Evolutionary conservation across 768 basidiomycete genomes (phyloP).

Genomic region (Vararia minispora): DNA sequence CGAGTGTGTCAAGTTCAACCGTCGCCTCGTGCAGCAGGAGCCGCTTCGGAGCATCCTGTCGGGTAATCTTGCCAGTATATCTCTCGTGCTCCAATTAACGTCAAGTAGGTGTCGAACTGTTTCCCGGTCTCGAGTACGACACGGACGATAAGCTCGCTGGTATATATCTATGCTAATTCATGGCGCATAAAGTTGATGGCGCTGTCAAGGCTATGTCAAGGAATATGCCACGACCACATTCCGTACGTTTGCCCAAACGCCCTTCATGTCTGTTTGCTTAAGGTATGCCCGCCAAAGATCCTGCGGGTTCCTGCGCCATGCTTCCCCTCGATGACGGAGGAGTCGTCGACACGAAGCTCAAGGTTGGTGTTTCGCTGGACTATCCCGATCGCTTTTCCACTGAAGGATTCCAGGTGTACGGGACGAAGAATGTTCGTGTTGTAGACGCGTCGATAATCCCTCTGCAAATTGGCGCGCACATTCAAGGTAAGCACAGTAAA

Average conservation of each 20-base stretch:
- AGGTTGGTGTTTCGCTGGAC: not conserved
- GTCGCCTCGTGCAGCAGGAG: slow-evolving; percentile 10
- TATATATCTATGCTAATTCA: not conserved
- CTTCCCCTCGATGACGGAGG: slow-evolving; percentile 10
- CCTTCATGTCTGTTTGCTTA: too few relatives aligned
- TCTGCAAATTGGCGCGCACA: slow-evolving; percentile 17
- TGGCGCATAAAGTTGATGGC: not conserved
- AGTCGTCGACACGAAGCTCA: slow-evolving; percentile 12
- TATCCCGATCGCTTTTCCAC: not conserved
- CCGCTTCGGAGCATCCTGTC: slow-evolving; percentile 12
- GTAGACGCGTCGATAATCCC: slow-evolving; percentile 21
- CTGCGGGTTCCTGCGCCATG: slow-evolving; percentile 10
- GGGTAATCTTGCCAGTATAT: not conserved
- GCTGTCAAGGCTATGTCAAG: slow-evolving; percentile 1
- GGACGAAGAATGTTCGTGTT: slow-evolving; percentile 20
- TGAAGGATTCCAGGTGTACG: slow-evolving; percentile 15
- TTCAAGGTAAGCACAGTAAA: slow-evolving; percentile 6
- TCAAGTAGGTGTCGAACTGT: slow-evolving; percentile 2
- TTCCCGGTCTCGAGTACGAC: slow-evolving; percentile 8
- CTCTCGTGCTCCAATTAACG: too few relatives aligned
- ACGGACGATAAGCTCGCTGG: slow-evolving; percentile 9
- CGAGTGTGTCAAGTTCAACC: slow-evolving; percentile 15
- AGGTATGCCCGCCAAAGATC: slow-evolving; percentile 1
- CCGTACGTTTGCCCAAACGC: slow-evolving; percentile 1
- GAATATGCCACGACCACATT: not conserved